These are phyloP conservation scores for Colletotrichum cordylinicola DNA, from an alignment of 2,329 filamentous ascomycete genomes.

Conservation along the genomic window DNA sequence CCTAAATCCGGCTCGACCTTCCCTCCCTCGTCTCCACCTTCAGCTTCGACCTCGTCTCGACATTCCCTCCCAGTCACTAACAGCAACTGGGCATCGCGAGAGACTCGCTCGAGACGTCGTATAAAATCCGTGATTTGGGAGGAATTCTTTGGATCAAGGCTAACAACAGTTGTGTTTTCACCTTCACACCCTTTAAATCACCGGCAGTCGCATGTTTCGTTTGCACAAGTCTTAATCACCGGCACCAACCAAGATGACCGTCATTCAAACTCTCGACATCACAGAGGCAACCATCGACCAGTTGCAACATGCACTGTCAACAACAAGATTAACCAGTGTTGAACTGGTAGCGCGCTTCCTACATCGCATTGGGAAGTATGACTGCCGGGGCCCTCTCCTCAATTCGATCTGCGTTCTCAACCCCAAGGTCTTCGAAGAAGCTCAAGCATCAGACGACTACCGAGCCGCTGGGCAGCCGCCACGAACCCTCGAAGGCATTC, in stretches of 20 bases:
- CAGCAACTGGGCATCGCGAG: not conserved
- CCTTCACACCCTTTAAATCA: not conserved
- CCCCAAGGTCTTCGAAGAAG: constrained; percentile 28
- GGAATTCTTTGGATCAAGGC: not conserved
- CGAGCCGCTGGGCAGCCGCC: constrained; percentile 24
- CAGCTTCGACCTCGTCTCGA: not conserved
- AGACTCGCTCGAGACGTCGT: not conserved
- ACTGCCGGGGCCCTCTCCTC: constrained; percentile 27
- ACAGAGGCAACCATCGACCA: constrained; percentile 31
- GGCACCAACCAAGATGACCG: not conserved
- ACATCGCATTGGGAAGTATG: constrained; percentile 29
- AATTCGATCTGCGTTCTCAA: constrained; percentile 35
- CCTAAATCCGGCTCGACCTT: not conserved
- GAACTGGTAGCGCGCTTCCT: constrained; percentile 32
- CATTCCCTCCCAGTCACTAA: not conserved
- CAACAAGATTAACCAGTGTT: constrained; percentile 26
- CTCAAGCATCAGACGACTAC: constrained; percentile 31
- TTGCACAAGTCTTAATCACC: no score
- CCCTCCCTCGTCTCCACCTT: not conserved
- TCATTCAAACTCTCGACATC: constrained; percentile 15
- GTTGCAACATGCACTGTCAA: constrained; percentile 25
- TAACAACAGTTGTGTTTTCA: accelerated
- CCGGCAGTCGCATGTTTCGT: not conserved
- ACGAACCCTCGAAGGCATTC: constrained; percentile 56
- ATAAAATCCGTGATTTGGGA: not conserved